Evolutionary conservation across 192 early-diverging fungal species (phyloP), one percentile per base, ranked within the genome.

Genomic region (Coemansia sp.): DNA sequence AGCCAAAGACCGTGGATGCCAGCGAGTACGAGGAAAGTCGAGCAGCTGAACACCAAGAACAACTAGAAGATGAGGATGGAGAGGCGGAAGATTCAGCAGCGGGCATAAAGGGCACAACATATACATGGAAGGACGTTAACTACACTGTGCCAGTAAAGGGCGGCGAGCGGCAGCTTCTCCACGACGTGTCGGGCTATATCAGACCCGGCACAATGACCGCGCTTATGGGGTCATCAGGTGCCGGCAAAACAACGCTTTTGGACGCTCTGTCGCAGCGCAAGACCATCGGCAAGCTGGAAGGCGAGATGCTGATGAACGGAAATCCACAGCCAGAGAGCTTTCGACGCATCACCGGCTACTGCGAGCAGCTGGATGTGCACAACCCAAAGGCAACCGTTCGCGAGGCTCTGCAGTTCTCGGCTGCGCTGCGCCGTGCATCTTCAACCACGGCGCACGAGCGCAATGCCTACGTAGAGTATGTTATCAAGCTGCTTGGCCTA

Each of bases 291-390:
- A 47, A 38, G 18, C 67, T 89, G 19, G 74, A 88, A 16, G 90
- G 90, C 64, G 76, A 71, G 40, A 86, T 95, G 64, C 87, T 88
- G 65, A 85, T 93, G 65, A 86, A 89, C 69, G 86, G 87, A 26
- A 58, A 49, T 3, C 59, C 67, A 12, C 73, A 77, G 65, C 68
- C 79, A 5, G 21, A 21, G 52, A 86, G 87, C 63, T 89, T 89
- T 66, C 84, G 86, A 63, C 86, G 88, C 45, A 85, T 86, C 42
- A 88, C 89, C 18, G 88, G 88, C 19, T 94, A 93, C 75, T 90
- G 88, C 74, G 93, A 94, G 65, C 93, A 94, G 71, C 86, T 89
- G 77, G 91, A 91, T 70, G 85, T 92, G 6, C 92, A 89, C 56
- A 86, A 88, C 50, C 89, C 88, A 15, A 71, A 90, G 26, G 76